Evolutionary conservation across 2,329 filamentous ascomycete species (phyloP).

Genomic region (Botrytis cinerea): DNA sequence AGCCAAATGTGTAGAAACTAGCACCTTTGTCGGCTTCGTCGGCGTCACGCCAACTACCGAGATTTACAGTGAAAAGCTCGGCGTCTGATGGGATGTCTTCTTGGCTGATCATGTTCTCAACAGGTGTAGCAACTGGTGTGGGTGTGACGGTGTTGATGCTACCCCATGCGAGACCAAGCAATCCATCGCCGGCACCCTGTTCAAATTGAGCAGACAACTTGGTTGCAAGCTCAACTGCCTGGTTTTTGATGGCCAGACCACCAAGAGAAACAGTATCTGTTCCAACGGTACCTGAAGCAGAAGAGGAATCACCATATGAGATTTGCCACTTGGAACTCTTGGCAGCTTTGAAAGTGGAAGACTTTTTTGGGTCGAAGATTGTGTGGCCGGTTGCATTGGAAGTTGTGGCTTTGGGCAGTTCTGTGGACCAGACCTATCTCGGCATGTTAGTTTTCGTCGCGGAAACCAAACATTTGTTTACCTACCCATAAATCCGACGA

Average conservation of each 20-base stretch:
- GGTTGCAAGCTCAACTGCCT: slow-evolving; percentile 65
- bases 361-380: slow-evolving; percentile 62
- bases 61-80: slow-evolving; percentile 60
- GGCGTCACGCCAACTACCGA: slow-evolving; percentile 56
- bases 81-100: slow-evolving; percentile 51
- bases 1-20: slow-evolving; percentile 74
- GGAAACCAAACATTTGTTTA: neutral
- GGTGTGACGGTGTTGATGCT: slow-evolving; percentile 64
- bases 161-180: slow-evolving; percentile 66
- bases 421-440: slow-evolving; percentile 55
- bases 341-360: slow-evolving; percentile 57
- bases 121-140: slow-evolving; percentile 58
- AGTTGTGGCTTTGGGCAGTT: slow-evolving; percentile 45
- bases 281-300: slow-evolving; percentile 64
- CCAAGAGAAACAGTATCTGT: slow-evolving; percentile 64
- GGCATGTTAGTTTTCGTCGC: slow-evolving; percentile 17
- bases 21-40: slow-evolving; percentile 44
- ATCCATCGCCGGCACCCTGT: slow-evolving; percentile 59
- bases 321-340: slow-evolving; percentile 62
- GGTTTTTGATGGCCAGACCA: slow-evolving; percentile 59
- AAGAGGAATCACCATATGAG: slow-evolving; percentile 67
- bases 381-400: slow-evolving; percentile 48
- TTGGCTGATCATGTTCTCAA: slow-evolving; percentile 68
- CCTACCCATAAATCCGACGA: slow-evolving; percentile 69
- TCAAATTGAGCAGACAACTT: slow-evolving; percentile 59